Conservation (phyloP, 1,284 basidiomycete species). For the Boletellus deceptivus region DNA sequence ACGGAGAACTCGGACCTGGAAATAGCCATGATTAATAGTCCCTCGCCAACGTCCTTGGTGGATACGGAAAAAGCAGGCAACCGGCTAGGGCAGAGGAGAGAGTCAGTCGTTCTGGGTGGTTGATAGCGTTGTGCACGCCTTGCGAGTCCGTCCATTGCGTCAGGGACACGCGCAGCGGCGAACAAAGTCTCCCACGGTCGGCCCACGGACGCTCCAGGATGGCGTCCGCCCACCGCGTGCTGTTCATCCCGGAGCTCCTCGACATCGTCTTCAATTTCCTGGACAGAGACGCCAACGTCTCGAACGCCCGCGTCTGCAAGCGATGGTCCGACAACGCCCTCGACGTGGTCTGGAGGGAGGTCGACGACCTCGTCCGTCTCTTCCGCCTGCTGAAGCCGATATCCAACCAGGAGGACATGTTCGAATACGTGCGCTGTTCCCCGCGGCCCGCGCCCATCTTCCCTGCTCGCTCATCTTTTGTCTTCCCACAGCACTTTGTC, state of each 20-base stretch:
- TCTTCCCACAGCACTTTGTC: slow-evolving; percentile 38
- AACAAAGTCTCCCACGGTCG: too few relatives aligned
- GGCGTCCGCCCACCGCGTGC: slow-evolving; percentile 5
- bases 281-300: slow-evolving; percentile 36
- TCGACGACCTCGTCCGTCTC: slow-evolving; percentile 43
- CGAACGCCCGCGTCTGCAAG: slow-evolving; percentile 49
- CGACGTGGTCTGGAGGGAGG: slow-evolving; percentile 51
- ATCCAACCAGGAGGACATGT: background rate
- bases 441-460: background rate
- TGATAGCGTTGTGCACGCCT: too few relatives aligned
- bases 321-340: slow-evolving; percentile 52
- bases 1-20: too few relatives aligned
- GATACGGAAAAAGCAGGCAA: too few relatives aligned
- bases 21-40: too few relatives aligned
- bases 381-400: slow-evolving; percentile 48
- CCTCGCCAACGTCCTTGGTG: too few relatives aligned
- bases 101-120: too few relatives aligned
- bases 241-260: slow-evolving; percentile 52
- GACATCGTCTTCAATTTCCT: slow-evolving; percentile 47
- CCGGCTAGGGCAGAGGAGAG: too few relatives aligned
- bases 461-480: background rate
- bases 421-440: slow-evolving; percentile 25
- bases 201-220: too few relatives aligned
- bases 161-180: too few relatives aligned
- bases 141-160: too few relatives aligned